phyloP scores from a whole-genome alignment of 1,284 basidiomycete species.

The Neonothopanus nambi region DNA sequence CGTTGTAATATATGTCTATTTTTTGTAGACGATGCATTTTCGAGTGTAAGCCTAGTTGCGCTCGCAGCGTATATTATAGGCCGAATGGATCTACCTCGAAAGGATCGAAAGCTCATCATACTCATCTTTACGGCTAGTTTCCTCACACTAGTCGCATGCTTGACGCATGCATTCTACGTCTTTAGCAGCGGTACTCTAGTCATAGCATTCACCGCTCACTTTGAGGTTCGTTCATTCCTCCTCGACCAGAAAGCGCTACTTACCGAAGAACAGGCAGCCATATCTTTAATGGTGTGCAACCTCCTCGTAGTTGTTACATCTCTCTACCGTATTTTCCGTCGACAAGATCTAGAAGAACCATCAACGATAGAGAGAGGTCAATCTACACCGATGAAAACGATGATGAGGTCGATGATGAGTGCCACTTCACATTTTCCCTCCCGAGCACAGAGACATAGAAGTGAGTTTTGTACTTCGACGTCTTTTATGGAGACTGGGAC shows the following conservation, averaged over 20 bases:
- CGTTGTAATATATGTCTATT: not conserved
- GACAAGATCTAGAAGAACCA: too few species aligned
- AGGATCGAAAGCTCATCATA: conserved; percentile 17
- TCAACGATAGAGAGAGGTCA: not conserved
- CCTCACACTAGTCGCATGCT: conserved; percentile 16
- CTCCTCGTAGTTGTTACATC: conserved; percentile 23
- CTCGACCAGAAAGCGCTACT: too few species aligned
- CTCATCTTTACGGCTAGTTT: conserved; percentile 19
- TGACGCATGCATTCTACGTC: conserved; percentile 17
- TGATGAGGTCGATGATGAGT: too few species aligned
- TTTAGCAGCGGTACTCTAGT: conserved; percentile 3
- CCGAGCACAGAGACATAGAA: too few species aligned
- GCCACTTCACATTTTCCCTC: too few species aligned
- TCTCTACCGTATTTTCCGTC: conserved; percentile 19
- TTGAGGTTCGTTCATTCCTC: conserved; percentile 14
- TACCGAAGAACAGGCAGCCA: conserved; percentile 14
- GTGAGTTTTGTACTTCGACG: too few species aligned
- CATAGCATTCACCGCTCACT: conserved; percentile 12
- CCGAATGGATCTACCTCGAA: conserved; percentile 19
- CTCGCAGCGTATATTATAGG: conserved; percentile 17
- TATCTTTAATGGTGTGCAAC: conserved; percentile 24
- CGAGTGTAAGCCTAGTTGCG: not conserved
- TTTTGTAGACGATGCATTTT: not conserved
- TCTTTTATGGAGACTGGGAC: too few species aligned
- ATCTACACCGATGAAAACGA: too few species aligned